Base-by-base conservation (phyloP, 768 basidiomycete species). In the Dentipellis fragilis region DNA sequence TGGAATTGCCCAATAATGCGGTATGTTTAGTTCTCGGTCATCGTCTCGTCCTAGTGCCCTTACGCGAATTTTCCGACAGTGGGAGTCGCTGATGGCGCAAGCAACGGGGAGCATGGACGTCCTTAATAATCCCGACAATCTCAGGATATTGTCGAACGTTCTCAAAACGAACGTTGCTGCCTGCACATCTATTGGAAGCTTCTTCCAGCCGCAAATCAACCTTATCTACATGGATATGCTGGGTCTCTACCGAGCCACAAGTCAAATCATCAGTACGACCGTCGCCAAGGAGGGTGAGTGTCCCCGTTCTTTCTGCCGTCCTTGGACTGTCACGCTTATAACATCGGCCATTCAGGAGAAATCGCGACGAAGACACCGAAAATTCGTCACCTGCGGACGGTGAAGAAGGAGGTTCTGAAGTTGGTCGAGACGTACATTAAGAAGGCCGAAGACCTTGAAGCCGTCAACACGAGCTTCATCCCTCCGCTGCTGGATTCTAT, bases 121-220 rank as follows among this genome's bases (percentile, higher is more conserved):
- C 11, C 77, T 99, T 52, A 83, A 85, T 51, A 91, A 87, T 67
- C 73, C 80, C 17, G 95, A 97, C 56, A 98, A 97, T 68, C 91
- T 98, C 72, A 97, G 97, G 70, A 93, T 97, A 63, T 76, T 99
- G 51, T 84, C 90, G 1, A 98, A 99, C 66, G 91, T 99, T 49
- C 75, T 99, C 64, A 99, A 99, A 73, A 99, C 96, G 19, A 99
- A 99, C 68, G 94, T 97, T 12, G 89, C 96, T 5, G 94, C 95
- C 1, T 98, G 94, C 70, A 90, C 89, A 1, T 96, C 93, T 21
- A 96, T 98, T 59, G 95, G 96, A 47, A 88, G 87, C 63, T 94
- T 97, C 76, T 99, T 95, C 71, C 76, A 94, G 0, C 95, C 95
- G n/a, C 96, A 99, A 67, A 83, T 98, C 42, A 92, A 91, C 2